A percentile compares a stretch with the other conserved stretches of the same genome.
Evolutionary conservation across 805 yeast species (phyloP).

Genomic region (Sugiyamaella lignohabitans): DNA sequence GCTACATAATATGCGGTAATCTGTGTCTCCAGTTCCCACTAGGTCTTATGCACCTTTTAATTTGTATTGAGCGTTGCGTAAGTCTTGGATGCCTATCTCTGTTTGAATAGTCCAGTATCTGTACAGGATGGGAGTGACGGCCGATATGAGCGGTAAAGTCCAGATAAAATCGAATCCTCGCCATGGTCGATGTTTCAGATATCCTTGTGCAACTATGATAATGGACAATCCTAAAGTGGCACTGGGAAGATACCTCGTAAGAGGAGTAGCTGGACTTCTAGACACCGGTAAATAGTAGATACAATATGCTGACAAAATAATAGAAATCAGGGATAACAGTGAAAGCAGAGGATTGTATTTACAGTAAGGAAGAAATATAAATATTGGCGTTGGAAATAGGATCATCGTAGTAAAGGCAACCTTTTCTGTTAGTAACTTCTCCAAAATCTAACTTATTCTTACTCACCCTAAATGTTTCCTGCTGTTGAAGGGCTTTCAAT

Average conservation of each 20-base stretch:
- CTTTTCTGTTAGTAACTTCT: conserved; percentile 13
- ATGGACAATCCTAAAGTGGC: conserved; percentile 20
- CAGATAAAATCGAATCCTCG: conserved; percentile 27
- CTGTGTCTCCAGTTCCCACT: too few species aligned
- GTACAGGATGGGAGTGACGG: conserved; percentile 19
- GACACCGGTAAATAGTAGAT: conserved; percentile 15
- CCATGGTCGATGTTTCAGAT: conserved; percentile 24
- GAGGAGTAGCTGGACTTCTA: conserved; percentile 7
- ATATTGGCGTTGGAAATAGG: conserved; percentile 31
- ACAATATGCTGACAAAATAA: conserved; percentile 22
- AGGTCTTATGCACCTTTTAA: conserved; percentile 29
- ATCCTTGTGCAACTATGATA: conserved; percentile 20
- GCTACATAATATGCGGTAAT: too few species aligned
- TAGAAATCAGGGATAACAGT: conserved; percentile 24
- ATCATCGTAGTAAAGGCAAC: conserved; percentile 24
- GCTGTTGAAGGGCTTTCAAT: conserved; percentile 21
- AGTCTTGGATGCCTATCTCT: conserved; percentile 6
- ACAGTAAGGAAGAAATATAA: conserved; percentile 24
- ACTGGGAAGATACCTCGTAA: conserved; percentile 9
- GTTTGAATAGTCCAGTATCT: conserved; percentile 27
- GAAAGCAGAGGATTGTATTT: conserved; percentile 25
- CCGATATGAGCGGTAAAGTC: conserved; percentile 28
- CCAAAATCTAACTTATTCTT: not conserved
- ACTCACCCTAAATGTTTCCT: conserved; percentile 18
- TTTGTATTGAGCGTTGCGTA: conserved; percentile 21